Evolutionary conservation across 164 flowering plant genomes (phyloP).

Genomic region (Liriodendron chinense): DNA sequence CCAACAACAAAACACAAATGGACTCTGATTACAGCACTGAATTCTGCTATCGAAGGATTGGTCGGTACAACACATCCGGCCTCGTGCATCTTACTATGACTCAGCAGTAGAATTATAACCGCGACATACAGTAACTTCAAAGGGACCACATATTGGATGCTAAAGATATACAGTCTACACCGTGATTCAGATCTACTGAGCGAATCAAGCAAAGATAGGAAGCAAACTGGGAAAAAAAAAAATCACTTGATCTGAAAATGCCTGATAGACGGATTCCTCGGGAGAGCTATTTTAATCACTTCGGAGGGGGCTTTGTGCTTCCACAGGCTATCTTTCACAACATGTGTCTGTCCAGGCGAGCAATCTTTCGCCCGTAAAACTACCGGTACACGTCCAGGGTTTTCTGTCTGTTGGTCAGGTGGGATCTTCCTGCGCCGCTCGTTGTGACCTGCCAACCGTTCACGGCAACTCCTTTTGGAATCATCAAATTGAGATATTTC

Average conservation of each 20-base stretch:
- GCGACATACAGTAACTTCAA: neutral
- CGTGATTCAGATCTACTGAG: neutral
- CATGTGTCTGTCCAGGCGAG: neutral
- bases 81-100: neutral
- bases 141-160: neutral
- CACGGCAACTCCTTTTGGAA: constrained; percentile 71
- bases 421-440: constrained; percentile 62
- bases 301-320: neutral
- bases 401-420: constrained; percentile 6
- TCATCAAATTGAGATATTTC: constrained; percentile 64
- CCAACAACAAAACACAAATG: too few relatives aligned
- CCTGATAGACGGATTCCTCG: constrained; percentile 1
- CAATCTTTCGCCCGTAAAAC: constrained; percentile 10
- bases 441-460: constrained; percentile 72
- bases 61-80: neutral
- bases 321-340: neutral
- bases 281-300: constrained; percentile 12
- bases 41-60: neutral
- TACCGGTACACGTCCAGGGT: constrained; percentile 3
- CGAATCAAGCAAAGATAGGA: neutral
- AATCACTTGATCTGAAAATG: constrained; percentile 13
- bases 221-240: neutral
- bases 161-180: constrained; percentile 2
- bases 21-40: neutral
- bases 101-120: neutral